Percentiles rank a stretch among this genome's conserved stretches.
These are phyloP conservation scores for Geotrichum cucujoidarum DNA, from an alignment of 1,139 yeast genomes.

Conservation along the genomic window DNA sequence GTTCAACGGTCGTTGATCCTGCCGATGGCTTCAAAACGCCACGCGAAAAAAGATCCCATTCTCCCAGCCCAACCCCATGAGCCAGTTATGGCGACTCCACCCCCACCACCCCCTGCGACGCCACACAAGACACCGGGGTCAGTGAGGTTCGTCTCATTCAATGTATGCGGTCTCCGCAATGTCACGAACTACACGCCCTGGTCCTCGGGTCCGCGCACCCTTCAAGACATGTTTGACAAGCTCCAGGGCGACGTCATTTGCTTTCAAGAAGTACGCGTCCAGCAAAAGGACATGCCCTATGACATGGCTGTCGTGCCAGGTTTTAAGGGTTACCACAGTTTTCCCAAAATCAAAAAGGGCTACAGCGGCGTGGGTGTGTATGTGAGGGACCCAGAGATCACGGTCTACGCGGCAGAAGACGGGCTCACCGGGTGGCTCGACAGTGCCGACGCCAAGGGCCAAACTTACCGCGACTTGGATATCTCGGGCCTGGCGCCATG, in stretches of 20 bases:
- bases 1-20: too few species aligned
- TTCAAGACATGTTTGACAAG: slow-evolving; percentile 47
- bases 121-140: slow-evolving; percentile 11
- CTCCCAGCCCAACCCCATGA: too few species aligned
- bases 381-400: slow-evolving; percentile 48
- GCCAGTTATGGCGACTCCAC: too few species aligned
- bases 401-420: slow-evolving; percentile 74
- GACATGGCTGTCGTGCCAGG: slow-evolving; percentile 54
- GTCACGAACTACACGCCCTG: slow-evolving; percentile 80
- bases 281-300: slow-evolving; percentile 44
- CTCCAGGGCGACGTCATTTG: slow-evolving; percentile 74
- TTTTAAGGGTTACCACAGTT: slow-evolving; percentile 60
- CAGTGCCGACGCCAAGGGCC: slow-evolving; percentile 28
- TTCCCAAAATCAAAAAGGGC: slow-evolving; percentile 62
- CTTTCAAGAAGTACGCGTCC: slow-evolving; percentile 80
- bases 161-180: slow-evolving; percentile 80
- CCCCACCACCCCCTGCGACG: too few species aligned
- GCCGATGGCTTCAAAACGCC: too few species aligned
- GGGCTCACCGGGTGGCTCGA: slow-evolving; percentile 74
- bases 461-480: slow-evolving; percentile 22
- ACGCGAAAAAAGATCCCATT: too few species aligned
- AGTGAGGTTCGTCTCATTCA: slow-evolving; percentile 60
- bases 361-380: slow-evolving; percentile 91
- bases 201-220: slow-evolving; percentile 51
- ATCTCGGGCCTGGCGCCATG: slow-evolving; percentile 26